These are phyloP conservation scores for Xylariomycetidae sp. DNA, from an alignment of 2,329 filamentous ascomycete genomes.

Conservation along the genomic window DNA sequence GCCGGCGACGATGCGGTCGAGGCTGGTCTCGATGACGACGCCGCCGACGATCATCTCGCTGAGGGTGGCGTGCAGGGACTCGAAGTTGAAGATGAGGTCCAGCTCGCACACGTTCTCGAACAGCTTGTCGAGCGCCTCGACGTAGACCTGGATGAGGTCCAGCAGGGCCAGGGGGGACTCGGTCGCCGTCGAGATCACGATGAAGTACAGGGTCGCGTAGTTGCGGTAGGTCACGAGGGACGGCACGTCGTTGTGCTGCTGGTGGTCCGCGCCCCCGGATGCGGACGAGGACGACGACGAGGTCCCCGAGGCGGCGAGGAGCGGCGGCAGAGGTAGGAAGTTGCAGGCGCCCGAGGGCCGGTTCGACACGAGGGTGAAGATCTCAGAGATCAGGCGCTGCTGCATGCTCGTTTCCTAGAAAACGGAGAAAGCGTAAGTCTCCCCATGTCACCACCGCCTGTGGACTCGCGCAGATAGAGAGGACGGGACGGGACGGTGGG, in stretches of 20 bases:
- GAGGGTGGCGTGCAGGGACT: slow-evolving; percentile 86
- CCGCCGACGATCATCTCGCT: slow-evolving; percentile 95
- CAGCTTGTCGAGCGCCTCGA: slow-evolving; percentile 87
- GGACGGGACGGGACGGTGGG: too few species aligned
- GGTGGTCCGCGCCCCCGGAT: too few species aligned
- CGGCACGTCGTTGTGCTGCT: slow-evolving; percentile 79
- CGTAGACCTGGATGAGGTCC: slow-evolving; percentile 96
- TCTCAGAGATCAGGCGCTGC: slow-evolving; percentile 93
- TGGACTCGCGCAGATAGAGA: too few species aligned
- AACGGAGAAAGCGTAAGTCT: too few species aligned
- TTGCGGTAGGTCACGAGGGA: slow-evolving; percentile 96
- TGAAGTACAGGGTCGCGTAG: slow-evolving; percentile 98
- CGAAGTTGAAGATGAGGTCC: slow-evolving; percentile 98
- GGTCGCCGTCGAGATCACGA: slow-evolving; percentile 92
- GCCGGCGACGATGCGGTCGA: slow-evolving; percentile 83
- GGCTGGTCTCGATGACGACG: slow-evolving; percentile 86
- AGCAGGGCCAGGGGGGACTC: slow-evolving; percentile 94
- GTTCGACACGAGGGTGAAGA: slow-evolving; percentile 92
- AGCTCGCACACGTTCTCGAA: slow-evolving; percentile 99
- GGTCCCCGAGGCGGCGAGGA: slow-evolving; percentile 59
- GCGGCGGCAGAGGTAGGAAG: slow-evolving; percentile 77
- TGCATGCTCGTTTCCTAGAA: slow-evolving; percentile 90
- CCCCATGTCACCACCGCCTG: too few species aligned
- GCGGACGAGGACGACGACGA: slow-evolving; percentile 56
- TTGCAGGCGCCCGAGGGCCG: slow-evolving; percentile 92